Conservation (phyloP, 2,329 filamentous ascomycete species). For the Cercospora sesami region DNA sequence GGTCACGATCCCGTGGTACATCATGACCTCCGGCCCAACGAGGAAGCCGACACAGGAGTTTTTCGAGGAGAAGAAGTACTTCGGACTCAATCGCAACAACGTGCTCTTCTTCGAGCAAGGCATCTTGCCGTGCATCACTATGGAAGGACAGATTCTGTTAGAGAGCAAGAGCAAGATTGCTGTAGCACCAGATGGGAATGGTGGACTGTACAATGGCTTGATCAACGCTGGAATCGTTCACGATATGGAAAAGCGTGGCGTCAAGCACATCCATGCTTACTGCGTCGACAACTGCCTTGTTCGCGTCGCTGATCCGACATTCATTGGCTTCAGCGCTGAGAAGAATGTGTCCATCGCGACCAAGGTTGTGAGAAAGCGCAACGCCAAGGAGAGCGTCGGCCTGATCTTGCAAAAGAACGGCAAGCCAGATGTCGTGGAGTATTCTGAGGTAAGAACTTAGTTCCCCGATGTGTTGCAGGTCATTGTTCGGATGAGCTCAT, state of each 20-base stretch:
- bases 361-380: constrained; percentile 98
- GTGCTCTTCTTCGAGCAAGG: constrained; percentile 95
- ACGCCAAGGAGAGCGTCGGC: constrained; percentile 92
- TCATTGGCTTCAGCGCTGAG: constrained; percentile 87
- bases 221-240: constrained; percentile 75
- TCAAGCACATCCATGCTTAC: constrained; percentile 95
- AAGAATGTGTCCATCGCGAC: constrained; percentile 93
- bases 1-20: constrained; percentile 88
- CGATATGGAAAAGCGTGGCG: constrained; percentile 85
- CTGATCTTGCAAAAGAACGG: constrained; percentile 94
- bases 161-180: constrained; percentile 88
- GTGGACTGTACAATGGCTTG: constrained; percentile 91
- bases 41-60: constrained; percentile 88
- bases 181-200: constrained; percentile 95
- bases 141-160: constrained; percentile 94
- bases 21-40: constrained; percentile 98
- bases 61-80: constrained; percentile 87
- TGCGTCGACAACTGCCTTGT: constrained; percentile 99
- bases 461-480: neutral
- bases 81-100: constrained; percentile 82
- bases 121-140: constrained; percentile 92
- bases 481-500: neutral
- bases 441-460: constrained; percentile 81
- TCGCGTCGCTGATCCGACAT: constrained; percentile 93
- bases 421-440: constrained; percentile 95